phyloP scores from a whole-genome alignment of 2,329 filamentous ascomycete species.

The Penicillium sclerotiorum region DNA sequence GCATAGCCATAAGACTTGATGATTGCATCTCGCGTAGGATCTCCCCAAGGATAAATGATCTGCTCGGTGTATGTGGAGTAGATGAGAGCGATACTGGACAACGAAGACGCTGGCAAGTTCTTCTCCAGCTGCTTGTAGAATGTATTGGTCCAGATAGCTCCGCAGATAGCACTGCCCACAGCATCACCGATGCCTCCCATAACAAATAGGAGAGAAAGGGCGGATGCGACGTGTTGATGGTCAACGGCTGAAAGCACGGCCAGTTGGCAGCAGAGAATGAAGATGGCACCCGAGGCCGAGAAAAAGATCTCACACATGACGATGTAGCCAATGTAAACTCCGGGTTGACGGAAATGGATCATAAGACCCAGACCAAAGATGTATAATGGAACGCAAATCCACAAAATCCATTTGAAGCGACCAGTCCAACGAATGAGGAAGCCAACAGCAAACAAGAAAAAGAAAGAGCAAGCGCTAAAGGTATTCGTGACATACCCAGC shows the following conservation, averaged over 20 bases:
- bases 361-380: slow-evolving; percentile 58
- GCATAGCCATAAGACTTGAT: slow-evolving; percentile 61
- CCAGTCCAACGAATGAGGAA: slow-evolving; percentile 54
- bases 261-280: slow-evolving; percentile 58
- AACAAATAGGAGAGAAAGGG: slow-evolving; percentile 60
- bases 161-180: slow-evolving; percentile 57
- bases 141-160: slow-evolving; percentile 50
- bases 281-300: slow-evolving; percentile 55
- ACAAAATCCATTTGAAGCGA: slow-evolving; percentile 57
- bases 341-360: slow-evolving; percentile 56
- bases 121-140: slow-evolving; percentile 52
- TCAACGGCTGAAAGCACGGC: slow-evolving; percentile 56
- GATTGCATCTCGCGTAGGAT: slow-evolving; percentile 57
- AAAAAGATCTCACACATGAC: slow-evolving; percentile 63
- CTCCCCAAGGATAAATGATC: slow-evolving; percentile 44
- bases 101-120: slow-evolving; percentile 44
- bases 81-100: slow-evolving; percentile 41
- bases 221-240: slow-evolving; percentile 59
- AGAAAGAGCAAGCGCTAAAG: slow-evolving; percentile 56
- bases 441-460: slow-evolving; percentile 58
- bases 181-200: slow-evolving; percentile 55
- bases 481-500: slow-evolving; percentile 50
- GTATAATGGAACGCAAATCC: slow-evolving; percentile 55
- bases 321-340: slow-evolving; percentile 54
- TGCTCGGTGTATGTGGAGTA: slow-evolving; percentile 54